These are phyloP conservation scores for Phyllostachys edulis DNA, from an alignment of 176 grass and related monocot species.

Conservation along the genomic window DNA sequence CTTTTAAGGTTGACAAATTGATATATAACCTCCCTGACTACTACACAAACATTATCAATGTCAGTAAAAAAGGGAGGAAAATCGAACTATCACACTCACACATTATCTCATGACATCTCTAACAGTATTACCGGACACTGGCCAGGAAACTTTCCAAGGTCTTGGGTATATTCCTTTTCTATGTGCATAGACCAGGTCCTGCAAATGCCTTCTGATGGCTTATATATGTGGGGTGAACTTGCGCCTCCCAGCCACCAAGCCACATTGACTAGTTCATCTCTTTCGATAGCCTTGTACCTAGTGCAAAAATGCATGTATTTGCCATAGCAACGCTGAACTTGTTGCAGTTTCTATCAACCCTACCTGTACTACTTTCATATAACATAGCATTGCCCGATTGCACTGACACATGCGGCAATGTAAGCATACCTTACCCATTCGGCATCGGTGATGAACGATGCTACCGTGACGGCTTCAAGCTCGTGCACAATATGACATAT, in stretches of 20 bases:
- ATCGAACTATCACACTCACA: too few species aligned
- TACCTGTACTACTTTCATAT: background rate
- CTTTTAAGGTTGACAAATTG: background rate
- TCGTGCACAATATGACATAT: background rate
- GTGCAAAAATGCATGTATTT: background rate
- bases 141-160: background rate
- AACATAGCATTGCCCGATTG: background rate
- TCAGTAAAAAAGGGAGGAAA: background rate
- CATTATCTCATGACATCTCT: too few species aligned
- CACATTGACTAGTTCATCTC: too few species aligned
- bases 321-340: background rate
- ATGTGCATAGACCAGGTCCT: background rate
- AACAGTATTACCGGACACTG: background rate
- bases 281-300: background rate
- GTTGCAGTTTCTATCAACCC: background rate
- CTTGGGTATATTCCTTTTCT: background rate
- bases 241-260: background rate
- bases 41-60: background rate
- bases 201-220: background rate
- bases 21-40: background rate
- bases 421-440: conserved; percentile 18
- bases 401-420: background rate
- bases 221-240: background rate
- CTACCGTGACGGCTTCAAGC: conserved; percentile 11
- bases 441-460: background rate